Percentiles rank a stretch among this genome's conserved stretches.
These are phyloP conservation scores for Umbellularia californica DNA, from an alignment of 164 flowering plant species.

Conservation along the genomic window DNA sequence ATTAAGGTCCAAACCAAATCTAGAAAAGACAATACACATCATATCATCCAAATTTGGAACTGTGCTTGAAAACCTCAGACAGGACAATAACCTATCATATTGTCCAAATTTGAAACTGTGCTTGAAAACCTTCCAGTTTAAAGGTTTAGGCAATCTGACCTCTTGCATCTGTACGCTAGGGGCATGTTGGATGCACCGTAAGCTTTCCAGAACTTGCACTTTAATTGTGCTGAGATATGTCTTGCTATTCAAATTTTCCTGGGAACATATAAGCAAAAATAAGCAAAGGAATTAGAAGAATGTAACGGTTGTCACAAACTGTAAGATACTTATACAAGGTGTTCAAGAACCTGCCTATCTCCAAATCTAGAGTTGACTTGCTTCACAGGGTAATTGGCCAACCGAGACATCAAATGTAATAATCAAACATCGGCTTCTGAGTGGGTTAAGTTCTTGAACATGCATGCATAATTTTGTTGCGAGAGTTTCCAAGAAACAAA, in stretches of 20 bases:
- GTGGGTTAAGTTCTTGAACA: not conserved
- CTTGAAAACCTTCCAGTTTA: not conserved
- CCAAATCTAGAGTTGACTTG: not conserved
- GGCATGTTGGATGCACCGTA: conserved; percentile 89
- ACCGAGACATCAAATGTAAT: not conserved
- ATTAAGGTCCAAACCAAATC: too few relatives aligned
- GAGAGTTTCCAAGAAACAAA: not conserved
- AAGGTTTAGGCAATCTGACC: conserved; percentile 37
- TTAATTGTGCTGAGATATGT: conserved; percentile 86
- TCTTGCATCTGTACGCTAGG: conserved; percentile 99
- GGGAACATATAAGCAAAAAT: conserved; percentile 19
- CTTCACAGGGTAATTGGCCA: not conserved
- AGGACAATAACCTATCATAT: too few relatives aligned
- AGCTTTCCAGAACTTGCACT: conserved; percentile 89
- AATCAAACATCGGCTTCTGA: not conserved
- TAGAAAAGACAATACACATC: too few relatives aligned
- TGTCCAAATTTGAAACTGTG: not conserved
- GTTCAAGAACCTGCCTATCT: not conserved
- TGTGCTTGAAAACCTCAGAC: too few relatives aligned
- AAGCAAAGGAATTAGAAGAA: not conserved
- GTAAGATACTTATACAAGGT: not conserved
- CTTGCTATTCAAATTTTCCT: conserved; percentile 94
- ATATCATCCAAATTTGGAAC: too few relatives aligned
- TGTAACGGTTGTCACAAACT: not conserved
- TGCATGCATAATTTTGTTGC: not conserved